Base-by-base conservation (phyloP, 805 yeast species). In the Ogataea sp. region DNA sequence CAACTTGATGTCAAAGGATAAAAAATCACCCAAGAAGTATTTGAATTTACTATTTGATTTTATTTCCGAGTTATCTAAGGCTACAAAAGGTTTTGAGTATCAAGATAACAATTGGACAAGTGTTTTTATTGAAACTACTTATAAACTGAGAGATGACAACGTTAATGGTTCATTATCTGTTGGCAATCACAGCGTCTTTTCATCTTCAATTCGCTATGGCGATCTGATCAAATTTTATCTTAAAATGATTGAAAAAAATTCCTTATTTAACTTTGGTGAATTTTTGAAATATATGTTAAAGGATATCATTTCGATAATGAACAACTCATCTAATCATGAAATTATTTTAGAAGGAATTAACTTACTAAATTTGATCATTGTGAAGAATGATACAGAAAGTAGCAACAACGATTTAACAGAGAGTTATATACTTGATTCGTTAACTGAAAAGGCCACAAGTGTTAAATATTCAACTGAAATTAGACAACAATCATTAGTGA, bases 191-290 rank as follows among this genome's bases (percentile, higher is more conserved):
- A n/a, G n/a, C n/a, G n/a, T n/a, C n/a, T n/a, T n/a, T n/a, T n/a
- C n/a, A n/a, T n/a, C n/a, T n/a, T n/a, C n/a, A n/a, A n/a, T n/a
- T n/a, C n/a, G n/a, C n/a, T n/a, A n/a, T n/a, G n/a, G n/a, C n/a
- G n/a, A n/a, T n/a, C 43, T 60, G 20, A 42, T 64, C 35, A 64
- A 50, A 39, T 63, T 68, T 37, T 67, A 66, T 39, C 51, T 62
- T 2, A 48, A 61, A 1, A 41, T 66, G 1, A 41, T 68, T n/a
- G 37, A 44, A 6, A 52, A 53, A 10, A 65, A 62, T 41, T 45
- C 58, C 4, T 38, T 67, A 26, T 9, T n/a, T 14, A 17, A 57
- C 59, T 28, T 43, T 59, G 13, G n/a, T 30, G 2, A 38, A 29
- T 14, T n/a, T 18, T 30, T 30, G 8, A 6, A 30, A 18, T 18